These are phyloP conservation scores for Phialophora macrospora DNA, from an alignment of 2,329 filamentous ascomycete genomes.

Conservation along the genomic window DNA sequence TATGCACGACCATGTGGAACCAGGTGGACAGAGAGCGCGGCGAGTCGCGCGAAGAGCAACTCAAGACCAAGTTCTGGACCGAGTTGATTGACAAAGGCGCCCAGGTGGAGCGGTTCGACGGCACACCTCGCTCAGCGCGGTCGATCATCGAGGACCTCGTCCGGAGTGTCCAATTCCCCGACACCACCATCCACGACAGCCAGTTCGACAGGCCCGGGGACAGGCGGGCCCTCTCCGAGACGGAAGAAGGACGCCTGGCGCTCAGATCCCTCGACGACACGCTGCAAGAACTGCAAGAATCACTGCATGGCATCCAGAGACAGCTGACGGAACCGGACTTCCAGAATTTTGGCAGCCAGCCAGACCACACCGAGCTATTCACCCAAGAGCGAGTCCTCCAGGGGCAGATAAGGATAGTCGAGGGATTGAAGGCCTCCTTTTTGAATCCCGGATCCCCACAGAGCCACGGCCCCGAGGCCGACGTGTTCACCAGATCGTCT, in stretches of 20 bases:
- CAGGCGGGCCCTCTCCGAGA: background rate
- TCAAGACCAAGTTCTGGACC: background rate
- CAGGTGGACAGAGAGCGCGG: background rate
- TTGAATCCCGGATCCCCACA: no score
- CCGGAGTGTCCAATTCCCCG: background rate
- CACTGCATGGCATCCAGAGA: background rate
- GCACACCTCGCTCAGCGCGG: background rate
- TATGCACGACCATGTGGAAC: conserved; percentile 1
- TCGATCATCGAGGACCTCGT: background rate
- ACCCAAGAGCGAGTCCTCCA: background rate
- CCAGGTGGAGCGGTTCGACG: background rate
- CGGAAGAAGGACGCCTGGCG: background rate
- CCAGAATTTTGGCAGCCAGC: background rate
- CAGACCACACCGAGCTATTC: background rate
- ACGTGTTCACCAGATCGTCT: no score
- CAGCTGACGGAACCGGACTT: background rate
- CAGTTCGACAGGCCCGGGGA: background rate
- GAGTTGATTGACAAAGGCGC: background rate
- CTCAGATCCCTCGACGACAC: background rate
- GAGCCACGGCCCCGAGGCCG: no score
- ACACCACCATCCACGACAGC: background rate
- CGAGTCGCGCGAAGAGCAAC: background rate
- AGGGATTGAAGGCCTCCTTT: no score
- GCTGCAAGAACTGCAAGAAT: background rate
- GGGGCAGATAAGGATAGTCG: no score